Evolutionary conservation across 306 rosid genomes (phyloP), one percentile per base, ranked within the genome.

Genomic region (Rosa lucieae): DNA sequence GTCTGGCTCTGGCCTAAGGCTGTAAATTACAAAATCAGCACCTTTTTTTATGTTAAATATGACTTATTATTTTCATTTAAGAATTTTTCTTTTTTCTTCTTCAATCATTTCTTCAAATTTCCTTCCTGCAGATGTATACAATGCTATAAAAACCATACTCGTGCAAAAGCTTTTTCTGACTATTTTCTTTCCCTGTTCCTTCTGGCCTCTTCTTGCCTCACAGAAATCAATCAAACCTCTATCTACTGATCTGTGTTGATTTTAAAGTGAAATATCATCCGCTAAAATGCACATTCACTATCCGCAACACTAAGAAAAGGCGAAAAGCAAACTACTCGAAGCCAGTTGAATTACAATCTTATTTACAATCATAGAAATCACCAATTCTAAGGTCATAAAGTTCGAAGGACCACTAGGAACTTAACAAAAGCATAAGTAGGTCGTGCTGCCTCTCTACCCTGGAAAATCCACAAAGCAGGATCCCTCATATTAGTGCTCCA

Each of bases 391-490:
- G 46, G 75, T 65, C 55, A 32, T 35, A 62, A 26, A 43, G 55
- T 35, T 59, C 39, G 39, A 72, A 39, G 26, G 72, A 32, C 62
- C 55, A 35, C 35, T 14, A 75, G 63, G 6, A 48, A 35, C 72
- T 26, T 44, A 32, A 71, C 74, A 65, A 2, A 52, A 35, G 37
- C 75, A 32, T 18, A 39, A 47, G 72, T 10, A 11, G 81, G 70
- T 42, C 44, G 23, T 49, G 56, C 75, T 35, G 80, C 37, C 14
- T 42, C 46, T 68, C 74, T 65, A 66, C 78, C 63, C 62, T 42
- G 49, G 44, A n/a, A 39, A 51, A 32, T 67, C 70, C 47, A 72
- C 39, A 69, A 47, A 42, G 8, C 70, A 83, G 47, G 67, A 76
- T 49, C 76, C 49, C 39, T 72, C 74, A 65, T 73, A 12, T n/a